Evolutionary conservation across 495 filamentous ascomycete genomes (phyloP).

Genomic region (Aspergillus sclerotioniger): DNA sequence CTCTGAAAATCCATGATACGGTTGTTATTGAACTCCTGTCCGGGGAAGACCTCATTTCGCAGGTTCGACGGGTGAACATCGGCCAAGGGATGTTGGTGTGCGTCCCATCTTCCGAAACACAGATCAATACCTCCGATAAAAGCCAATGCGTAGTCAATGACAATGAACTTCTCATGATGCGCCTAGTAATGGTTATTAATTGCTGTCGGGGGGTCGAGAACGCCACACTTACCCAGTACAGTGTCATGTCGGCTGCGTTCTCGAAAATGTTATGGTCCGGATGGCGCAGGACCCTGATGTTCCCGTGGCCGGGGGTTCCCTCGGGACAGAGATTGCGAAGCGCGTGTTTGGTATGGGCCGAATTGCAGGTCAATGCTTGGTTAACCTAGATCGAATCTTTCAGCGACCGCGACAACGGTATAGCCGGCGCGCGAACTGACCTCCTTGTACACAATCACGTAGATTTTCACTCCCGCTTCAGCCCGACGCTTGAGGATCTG

Average conservation of each 20-base stretch:
- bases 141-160: slow-evolving; percentile 85
- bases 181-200: slow-evolving; percentile 45
- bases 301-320: slow-evolving; percentile 75
- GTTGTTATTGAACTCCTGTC: slow-evolving; percentile 95
- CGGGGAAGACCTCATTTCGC: slow-evolving; percentile 85
- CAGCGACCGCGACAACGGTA: background rate
- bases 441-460: slow-evolving; percentile 91
- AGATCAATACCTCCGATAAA: slow-evolving; percentile 93
- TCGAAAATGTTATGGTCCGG: slow-evolving; percentile 94
- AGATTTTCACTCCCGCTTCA: slow-evolving; percentile 92
- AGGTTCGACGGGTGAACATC: slow-evolving; percentile 85
- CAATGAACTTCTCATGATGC: slow-evolving; percentile 94
- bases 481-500: slow-evolving; percentile 81
- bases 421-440: slow-evolving; percentile 23
- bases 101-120: slow-evolving; percentile 95
- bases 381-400: slow-evolving; percentile 42
- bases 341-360: slow-evolving; percentile 86
- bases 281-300: slow-evolving; percentile 87
- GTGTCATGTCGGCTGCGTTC: slow-evolving; percentile 93
- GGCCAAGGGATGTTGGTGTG: slow-evolving; percentile 76
- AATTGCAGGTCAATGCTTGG: slow-evolving; percentile 88
- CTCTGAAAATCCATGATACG: slow-evolving; percentile 94
- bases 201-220: background rate
- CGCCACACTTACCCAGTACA: slow-evolving; percentile 69
- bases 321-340: slow-evolving; percentile 76